Evolutionary conservation across 306 rosid genomes (phyloP), one percentile per base, ranked within the genome.

Genomic region (Glycine tomentella): DNA sequence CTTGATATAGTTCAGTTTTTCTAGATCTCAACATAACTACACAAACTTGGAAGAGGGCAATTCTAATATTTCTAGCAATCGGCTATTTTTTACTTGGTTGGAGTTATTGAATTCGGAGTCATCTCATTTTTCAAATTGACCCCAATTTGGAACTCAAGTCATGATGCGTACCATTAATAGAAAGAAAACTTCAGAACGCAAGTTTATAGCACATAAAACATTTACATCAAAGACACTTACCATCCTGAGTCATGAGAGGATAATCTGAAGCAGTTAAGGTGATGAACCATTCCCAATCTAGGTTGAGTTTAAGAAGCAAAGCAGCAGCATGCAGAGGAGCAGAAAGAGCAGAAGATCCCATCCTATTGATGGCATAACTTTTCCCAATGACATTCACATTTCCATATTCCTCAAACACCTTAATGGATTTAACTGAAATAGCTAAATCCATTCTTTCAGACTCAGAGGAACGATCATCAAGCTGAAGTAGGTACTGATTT

Each of bases 211-310:
- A 68, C 9, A 77, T 57, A 59, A 71, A 38, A 38, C 6, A 38
- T 38, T 38, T 38, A 74, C 2, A 62, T 57, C 3, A 68, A 65
- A 66, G 49, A 62, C 5, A 67, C 73, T 51, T 88, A 92, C 97
- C 95, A 81, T 92, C 97, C 55, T 90, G 97, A 80, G 89, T 85
- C 58, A 85, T 73, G 71, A 92, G 91, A 42, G 97, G 95, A 85
- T 92, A 90, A 55, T 92, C 93, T 56, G 92, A 85, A 89, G 97
- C 80, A 78, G 85, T 89, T 34, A 92, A 80, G 2, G 91, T 71
- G 75, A 92, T 80, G 80, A 92, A 90, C 97, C 95, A 92, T 8
- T 92, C 92, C 97, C 95, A 92, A 46, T 88, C 89, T 50, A 58
- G 16, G 46, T 80, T 88, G n/a, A 92, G 55, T 87, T 77, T 92